Base-by-base conservation (phyloP, 2,329 filamentous ascomycete species). In the Macrophomina phaseolina region DNA sequence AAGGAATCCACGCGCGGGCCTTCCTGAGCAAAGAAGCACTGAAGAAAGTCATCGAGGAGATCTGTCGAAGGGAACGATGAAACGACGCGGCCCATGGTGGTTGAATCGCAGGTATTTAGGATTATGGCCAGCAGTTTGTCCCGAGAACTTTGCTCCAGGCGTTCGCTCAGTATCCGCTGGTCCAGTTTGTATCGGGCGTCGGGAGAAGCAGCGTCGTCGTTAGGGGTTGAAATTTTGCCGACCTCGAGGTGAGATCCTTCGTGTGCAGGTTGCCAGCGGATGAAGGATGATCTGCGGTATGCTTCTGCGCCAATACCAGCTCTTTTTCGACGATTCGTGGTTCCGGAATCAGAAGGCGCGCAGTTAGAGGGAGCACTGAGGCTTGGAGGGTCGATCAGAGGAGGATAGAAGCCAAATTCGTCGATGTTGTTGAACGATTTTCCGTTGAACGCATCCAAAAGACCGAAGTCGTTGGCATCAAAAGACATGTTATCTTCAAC, bases 51-150 rank as follows among this genome's bases (percentile, higher is more conserved):
- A 70, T 90, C 88, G 68, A 90, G 79, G 14, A 87, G 75, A 28
- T 87, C 84, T 18, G 86, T 82, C 1, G 86, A 87, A 0, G 88
- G 87, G 69, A 91, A 91, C 0, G 88, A 88, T 1, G 82, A 85
- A 18, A 84, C 86, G 23, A 87, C 85, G 60, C 81, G 84, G 67
- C 70, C 70, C 73, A 83, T 76, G 77, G 84, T 78, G 76, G 84
- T 71, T 2, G 78, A 78, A 55, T 84, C 85, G 70, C 85, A 89
- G 4, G 85, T 87, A 60, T 83, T 82, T 42, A 92, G 78, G 1
- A 91, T 85, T 67, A 91, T 83, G 11, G 85, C 88, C 65, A 92
- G 79, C 1, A 91, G 83, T 55, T 83, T 84, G 74, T 92, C 90
- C 36, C 81, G 77, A 23, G 79, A 79, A 14, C 65, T 67, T 40